phyloP scores from a whole-genome alignment of 805 yeast genomes.

The Candida bentonensis region DNA sequence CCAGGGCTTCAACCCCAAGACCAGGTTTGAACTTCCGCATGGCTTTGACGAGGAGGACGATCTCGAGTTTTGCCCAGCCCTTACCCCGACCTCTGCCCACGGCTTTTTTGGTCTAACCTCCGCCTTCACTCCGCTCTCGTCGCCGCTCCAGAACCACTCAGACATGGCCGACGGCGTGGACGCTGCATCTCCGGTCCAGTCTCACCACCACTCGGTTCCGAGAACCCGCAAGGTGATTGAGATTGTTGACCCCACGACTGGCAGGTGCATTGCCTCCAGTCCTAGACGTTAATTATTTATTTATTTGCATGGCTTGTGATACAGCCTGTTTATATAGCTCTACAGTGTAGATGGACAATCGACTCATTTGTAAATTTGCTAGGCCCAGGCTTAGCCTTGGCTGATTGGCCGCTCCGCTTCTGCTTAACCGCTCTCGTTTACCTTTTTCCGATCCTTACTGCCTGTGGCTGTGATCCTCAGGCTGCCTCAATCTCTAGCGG shows the following conservation, averaged over 20 bases:
- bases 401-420: no score
- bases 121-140: neutral
- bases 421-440: no score
- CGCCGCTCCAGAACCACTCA: neutral
- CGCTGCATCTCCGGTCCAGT: neutral
- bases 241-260: constrained; percentile 43
- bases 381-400: no score
- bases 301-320: no score
- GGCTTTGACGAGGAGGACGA: constrained; percentile 64
- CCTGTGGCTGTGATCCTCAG: no score
- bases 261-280: constrained; percentile 9
- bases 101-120: neutral
- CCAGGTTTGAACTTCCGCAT: constrained; percentile 43
- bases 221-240: constrained; percentile 26
- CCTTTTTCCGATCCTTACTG: no score
- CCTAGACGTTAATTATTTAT: neutral
- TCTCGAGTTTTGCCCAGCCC: constrained; percentile 49
- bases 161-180: neutral
- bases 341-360: no score
- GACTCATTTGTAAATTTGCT: no score
- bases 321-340: no score
- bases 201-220: constrained; percentile 2
- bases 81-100: constrained; percentile 6
- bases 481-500: no score
- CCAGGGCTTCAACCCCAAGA: constrained; percentile 10